phyloP scores from a whole-genome alignment of 2,329 filamentous ascomycete genomes.

The Neonectria punicea region DNA sequence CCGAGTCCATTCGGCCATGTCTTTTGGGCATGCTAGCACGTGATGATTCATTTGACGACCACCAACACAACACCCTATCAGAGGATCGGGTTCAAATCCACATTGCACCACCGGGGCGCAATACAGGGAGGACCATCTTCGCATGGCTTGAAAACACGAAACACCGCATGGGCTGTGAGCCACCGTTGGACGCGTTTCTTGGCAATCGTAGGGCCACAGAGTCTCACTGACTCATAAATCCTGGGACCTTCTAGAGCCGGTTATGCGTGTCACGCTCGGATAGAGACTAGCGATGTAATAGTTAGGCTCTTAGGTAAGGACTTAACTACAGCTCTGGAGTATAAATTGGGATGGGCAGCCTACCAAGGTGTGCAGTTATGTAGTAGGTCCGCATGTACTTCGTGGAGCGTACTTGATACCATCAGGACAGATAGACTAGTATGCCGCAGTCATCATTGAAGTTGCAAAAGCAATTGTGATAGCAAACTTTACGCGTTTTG shows the following conservation, averaged over 20 bases:
- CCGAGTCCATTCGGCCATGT: not conserved
- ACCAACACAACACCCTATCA: not conserved
- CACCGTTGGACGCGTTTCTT: slow-evolving; percentile 3
- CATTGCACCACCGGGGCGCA: not conserved
- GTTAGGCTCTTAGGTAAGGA: not conserved
- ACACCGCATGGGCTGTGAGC: slow-evolving; percentile 4
- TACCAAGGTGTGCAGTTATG: not conserved
- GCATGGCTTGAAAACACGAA: slow-evolving; percentile 5
- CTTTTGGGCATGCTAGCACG: not conserved
- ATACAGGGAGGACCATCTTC: not conserved
- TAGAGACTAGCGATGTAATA: not conserved
- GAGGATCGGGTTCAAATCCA: not conserved
- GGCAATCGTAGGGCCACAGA: not conserved
- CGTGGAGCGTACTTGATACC: not conserved
- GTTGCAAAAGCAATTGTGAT: not conserved
- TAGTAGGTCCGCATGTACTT: not conserved
- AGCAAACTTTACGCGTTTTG: not conserved
- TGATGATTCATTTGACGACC: not conserved
- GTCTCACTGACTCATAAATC: not conserved
- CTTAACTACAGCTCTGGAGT: not conserved
- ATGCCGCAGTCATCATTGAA: not conserved
- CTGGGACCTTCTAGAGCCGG: not conserved
- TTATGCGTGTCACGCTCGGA: not conserved
- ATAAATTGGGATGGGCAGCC: not conserved
- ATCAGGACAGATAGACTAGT: not conserved